Percentiles rank a stretch among this genome's conserved stretches.
phyloP scores from a whole-genome alignment of 1,284 basidiomycete genomes.

The Marasmius sp. region DNA sequence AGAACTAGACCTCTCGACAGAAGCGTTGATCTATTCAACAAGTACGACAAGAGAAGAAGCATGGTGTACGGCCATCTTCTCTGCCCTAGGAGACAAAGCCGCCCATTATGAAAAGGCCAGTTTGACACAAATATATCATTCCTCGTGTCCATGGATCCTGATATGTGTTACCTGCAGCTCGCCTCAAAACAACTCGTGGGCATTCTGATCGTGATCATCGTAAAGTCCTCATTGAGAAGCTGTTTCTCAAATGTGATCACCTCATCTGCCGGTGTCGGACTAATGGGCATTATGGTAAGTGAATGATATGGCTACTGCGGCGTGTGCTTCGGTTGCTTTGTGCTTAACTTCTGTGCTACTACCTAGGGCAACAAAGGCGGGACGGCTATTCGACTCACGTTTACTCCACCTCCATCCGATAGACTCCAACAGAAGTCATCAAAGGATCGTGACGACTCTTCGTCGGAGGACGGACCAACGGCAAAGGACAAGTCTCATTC shows the following conservation, averaged over 20 bases:
- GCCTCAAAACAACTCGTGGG: conserved; percentile 76
- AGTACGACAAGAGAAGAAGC: conserved; percentile 64
- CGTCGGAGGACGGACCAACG: conserved; percentile 5
- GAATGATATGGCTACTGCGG: conserved; percentile 21
- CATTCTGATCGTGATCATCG: conserved; percentile 67
- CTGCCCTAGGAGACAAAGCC: conserved; percentile 67
- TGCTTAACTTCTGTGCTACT: conserved; percentile 3
- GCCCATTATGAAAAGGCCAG: conserved; percentile 63
- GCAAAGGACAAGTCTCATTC: background rate
- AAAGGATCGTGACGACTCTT: background rate
- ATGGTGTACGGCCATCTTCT: conserved; percentile 64
- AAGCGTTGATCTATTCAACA: conserved; percentile 67
- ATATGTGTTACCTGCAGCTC: conserved; percentile 42
- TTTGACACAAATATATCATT: background rate
- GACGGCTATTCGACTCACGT: conserved; percentile 58
- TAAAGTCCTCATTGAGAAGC: conserved; percentile 48
- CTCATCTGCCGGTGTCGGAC: conserved; percentile 59
- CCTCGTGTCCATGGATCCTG: background rate
- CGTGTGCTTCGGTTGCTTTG: background rate
- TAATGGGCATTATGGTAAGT: conserved; percentile 68
- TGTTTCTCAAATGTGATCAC: conserved; percentile 55
- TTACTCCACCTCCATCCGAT: conserved; percentile 40
- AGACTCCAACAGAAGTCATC: background rate
- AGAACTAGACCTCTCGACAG: conserved; percentile 73
- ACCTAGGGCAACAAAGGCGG: conserved; percentile 76